Evolutionary conservation across 306 rosid genomes (phyloP).

Genomic region (Glycyrrhiza uralensis): DNA sequence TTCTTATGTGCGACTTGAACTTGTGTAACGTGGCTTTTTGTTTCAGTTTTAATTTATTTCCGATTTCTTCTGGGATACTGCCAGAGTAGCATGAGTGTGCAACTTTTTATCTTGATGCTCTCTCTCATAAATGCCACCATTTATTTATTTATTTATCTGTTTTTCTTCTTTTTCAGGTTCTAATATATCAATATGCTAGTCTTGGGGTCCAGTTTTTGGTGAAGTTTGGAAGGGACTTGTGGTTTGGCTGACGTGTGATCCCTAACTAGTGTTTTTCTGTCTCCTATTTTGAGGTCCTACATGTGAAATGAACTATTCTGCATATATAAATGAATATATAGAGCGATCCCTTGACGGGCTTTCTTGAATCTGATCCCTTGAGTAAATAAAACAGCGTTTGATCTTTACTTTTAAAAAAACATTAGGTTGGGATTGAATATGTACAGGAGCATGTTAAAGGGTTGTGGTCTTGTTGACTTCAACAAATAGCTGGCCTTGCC

Average conservation of each 20-base stretch:
- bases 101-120: slow-evolving; percentile 1
- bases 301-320: slow-evolving; percentile 1
- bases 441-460: not conserved
- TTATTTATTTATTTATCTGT: not conserved
- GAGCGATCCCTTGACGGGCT: not conserved
- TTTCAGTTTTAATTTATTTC: not conserved
- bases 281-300: slow-evolving; percentile 1
- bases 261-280: not conserved
- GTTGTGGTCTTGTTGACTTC: slow-evolving; percentile 13
- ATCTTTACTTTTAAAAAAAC: not conserved
- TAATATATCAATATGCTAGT: slow-evolving; percentile 4
- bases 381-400: not conserved
- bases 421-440: not conserved
- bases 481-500: slow-evolving; percentile 17
- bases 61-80: slow-evolving; percentile 3
- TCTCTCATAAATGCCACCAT: not conserved
- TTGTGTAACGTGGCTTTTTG: not conserved
- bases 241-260: not conserved
- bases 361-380: not conserved
- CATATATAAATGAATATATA: slow-evolving; percentile 6
- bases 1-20: not conserved
- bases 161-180: not conserved
- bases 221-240: not conserved
- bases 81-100: not conserved
- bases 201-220: slow-evolving; percentile 15